Evolutionary conservation across 148 eudicot species (phyloP), one percentile per base, ranked within the genome.

Genomic region (Silene conica): DNA sequence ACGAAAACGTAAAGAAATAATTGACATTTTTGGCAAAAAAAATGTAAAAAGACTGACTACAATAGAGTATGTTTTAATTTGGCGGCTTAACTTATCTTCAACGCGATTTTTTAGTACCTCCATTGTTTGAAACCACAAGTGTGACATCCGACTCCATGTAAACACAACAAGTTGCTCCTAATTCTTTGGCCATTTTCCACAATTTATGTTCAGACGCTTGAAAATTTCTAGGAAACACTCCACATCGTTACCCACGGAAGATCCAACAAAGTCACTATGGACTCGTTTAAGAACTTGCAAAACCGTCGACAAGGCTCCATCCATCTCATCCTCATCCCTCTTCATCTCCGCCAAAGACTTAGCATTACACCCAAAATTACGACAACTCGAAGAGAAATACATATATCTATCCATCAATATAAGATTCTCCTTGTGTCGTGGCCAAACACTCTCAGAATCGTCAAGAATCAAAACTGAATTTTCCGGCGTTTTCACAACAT

Each of bases 391-490:
- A 1, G 28, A 26, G 28, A 26, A 26, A 26, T 26, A 26, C 28
- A 26, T 26, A 26, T 26, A 26, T 26, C 28, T 26, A 26, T 26
- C 28, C 28, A 26, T 26, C 28, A 26, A 26, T 2, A 26, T 26
- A 26, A 26, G 28, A 26, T 26, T 26, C 28, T 26, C 28, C 78
- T 72, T 91, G 70, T 93, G 87, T 76, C 81, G 81, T 41, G 63
- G 76, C 98, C 97, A 93, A 26, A 93, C 95, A 18, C 58, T 82
- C 72, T 91, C 91, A 13, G 92, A 86, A 81, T 93, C 98, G 80
- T 93, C 98, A 67, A 93, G 92, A 67, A 93, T 82, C 70, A 93
- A 46, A 70, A 87, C 89, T 31, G 87, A 86, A 76, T 85, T 89
- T 71, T 87, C 90, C 57, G 76, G 86, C 41, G 90, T 97, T 69